Evolutionary conservation across 441 rosid species (phyloP).

Genomic region (Aleurites moluccanus): DNA sequence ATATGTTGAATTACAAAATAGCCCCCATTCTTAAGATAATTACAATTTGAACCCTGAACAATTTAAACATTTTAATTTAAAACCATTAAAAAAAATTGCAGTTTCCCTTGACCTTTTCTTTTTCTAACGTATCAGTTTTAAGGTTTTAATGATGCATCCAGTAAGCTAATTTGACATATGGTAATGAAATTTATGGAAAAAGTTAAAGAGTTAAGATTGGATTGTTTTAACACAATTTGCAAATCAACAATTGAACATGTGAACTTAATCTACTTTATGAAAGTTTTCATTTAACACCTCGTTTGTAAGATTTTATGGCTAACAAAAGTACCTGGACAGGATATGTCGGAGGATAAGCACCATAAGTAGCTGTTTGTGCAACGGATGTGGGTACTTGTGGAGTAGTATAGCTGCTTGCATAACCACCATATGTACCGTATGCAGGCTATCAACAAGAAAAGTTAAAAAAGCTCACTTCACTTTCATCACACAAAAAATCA

Average conservation of each 20-base stretch:
- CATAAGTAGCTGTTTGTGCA: constrained; percentile 71
- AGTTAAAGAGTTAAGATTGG: background rate
- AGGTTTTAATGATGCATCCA: too few relatives aligned
- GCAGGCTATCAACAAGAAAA: constrained; percentile 51
- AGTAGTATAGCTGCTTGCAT: constrained; percentile 59
- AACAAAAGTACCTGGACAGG: constrained; percentile 65
- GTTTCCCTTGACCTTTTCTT: too few relatives aligned
- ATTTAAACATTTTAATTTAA: too few relatives aligned
- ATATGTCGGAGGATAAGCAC: constrained; percentile 76
- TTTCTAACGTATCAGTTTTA: too few relatives aligned
- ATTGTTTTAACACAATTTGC: too few relatives aligned
- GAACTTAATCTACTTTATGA: background rate
- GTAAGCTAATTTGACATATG: too few relatives aligned
- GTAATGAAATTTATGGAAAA: background rate
- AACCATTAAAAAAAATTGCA: too few relatives aligned
- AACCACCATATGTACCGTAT: constrained; percentile 69
- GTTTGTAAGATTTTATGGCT: background rate
- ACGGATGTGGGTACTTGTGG: constrained; percentile 66
- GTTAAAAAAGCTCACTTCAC: background rate
- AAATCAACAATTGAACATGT: background rate
- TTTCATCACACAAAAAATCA: background rate
- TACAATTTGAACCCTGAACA: too few relatives aligned
- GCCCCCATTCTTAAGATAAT: too few relatives aligned
- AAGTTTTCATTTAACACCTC: background rate
- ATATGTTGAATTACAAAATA: too few relatives aligned